Conservation (phyloP, 2,329 filamentous ascomycete species). For the Talaromyces sp. region DNA sequence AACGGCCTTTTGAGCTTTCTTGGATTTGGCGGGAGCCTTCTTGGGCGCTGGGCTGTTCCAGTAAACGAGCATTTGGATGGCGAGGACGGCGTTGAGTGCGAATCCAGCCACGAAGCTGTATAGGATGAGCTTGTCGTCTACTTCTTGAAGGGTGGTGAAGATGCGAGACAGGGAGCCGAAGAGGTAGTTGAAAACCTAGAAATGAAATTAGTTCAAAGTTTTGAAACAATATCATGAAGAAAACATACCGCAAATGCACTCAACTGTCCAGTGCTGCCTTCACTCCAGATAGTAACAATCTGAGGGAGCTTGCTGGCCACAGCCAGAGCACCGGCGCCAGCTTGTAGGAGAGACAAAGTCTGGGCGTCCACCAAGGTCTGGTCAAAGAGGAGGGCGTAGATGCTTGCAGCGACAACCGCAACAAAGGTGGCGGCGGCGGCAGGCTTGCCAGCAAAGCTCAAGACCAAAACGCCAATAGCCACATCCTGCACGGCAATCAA, state of each 20-base stretch:
- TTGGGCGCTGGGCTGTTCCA: slow-evolving; percentile 61
- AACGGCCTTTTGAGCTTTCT: slow-evolving; percentile 24
- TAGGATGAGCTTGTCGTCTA: slow-evolving; percentile 91
- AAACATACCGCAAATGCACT: slow-evolving; percentile 79
- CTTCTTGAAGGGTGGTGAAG: slow-evolving; percentile 96
- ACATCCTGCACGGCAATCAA: slow-evolving; percentile 91
- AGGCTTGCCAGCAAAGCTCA: slow-evolving; percentile 70
- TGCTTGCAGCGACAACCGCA: slow-evolving; percentile 64
- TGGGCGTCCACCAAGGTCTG: slow-evolving; percentile 59
- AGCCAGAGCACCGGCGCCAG: slow-evolving; percentile 73
- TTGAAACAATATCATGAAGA: neutral
- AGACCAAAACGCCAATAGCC: slow-evolving; percentile 76
- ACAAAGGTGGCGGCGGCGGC: slow-evolving; percentile 71
- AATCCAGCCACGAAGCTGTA: slow-evolving; percentile 93
- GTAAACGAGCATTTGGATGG: slow-evolving; percentile 89
- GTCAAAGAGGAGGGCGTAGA: slow-evolving; percentile 64
- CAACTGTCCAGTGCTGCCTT: slow-evolving; percentile 89
- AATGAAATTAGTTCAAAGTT: neutral
- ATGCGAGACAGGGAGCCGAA: slow-evolving; percentile 87
- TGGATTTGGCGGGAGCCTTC: slow-evolving; percentile 23
- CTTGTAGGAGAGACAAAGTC: slow-evolving; percentile 70
- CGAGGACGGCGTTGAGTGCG: slow-evolving; percentile 78
- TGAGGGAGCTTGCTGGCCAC: slow-evolving; percentile 92
- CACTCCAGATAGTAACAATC: slow-evolving; percentile 75
- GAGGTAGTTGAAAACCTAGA: slow-evolving; percentile 95